Base-by-base conservation (phyloP, 345 rosid genomes). In the Triadica sebifera region DNA sequence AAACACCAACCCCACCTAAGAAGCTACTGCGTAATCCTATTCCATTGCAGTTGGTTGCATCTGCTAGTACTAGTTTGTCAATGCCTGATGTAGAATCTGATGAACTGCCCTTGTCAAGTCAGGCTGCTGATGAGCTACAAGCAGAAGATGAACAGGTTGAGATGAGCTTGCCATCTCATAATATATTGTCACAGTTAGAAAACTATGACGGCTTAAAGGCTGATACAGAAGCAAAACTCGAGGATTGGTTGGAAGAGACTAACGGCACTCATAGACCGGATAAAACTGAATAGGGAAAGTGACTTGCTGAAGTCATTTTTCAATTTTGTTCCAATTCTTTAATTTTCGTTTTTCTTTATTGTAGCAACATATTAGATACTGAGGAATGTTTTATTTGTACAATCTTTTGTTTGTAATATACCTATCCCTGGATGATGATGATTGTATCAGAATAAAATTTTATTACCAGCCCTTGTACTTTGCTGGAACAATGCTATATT, bases 211-310 rank as follows among this genome's bases (percentile, higher is more conserved):
- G 83, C 75, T 95, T 95, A 71, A 93, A 84, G 85, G 92, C 91
- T 8, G 87, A 83, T 71, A 88, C 89, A 83, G 92, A 88, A 85
- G 93, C 93, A 46, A 87, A 90, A 78, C 81, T 93, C 43, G 86
- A 91, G 82, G 93, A 89, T 75, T 95, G 98, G 97, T 80, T 91
- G 80, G 87, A 84, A 77, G 89, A 75, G 74, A 65, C 80, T 70
- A 84, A 77, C 75, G 82, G 24, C 24, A 64, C 50, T 4, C 13
- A 52, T 12, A 51, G 25, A 39, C 41, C 51, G 25, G 70, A 45
- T 53, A 75, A 66, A 71, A 20, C 71, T 46, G 52, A 72, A 17
- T 52, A 15, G 64, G 62, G 11, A 24, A 39, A 10, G 25, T 22
- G 16, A 51, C 13, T 0, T 16, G 34, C 34, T 29, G 34, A 29